Evolutionary conservation across 2,329 filamentous ascomycete species (phyloP), one percentile per base, ranked within the genome.

Genomic region (Pseudopithomyces chartarum): DNA sequence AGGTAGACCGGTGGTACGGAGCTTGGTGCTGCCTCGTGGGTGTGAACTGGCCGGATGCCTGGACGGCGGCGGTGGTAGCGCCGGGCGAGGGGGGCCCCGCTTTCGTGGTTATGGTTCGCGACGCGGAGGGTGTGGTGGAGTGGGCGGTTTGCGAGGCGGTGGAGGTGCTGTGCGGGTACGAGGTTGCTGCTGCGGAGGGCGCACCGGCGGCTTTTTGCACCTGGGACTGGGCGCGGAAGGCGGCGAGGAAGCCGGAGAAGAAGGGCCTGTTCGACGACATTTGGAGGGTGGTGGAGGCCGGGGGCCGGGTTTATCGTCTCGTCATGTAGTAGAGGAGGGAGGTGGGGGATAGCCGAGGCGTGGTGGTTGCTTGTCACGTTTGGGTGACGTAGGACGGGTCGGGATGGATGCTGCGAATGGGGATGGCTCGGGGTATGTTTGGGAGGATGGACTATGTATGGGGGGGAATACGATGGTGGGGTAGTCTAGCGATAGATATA

Each of bases 241-340:
- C 85, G 46, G 87, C 84, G 59, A 89, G 82, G 77, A 89, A 88
- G 78, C 86, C 86, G 63, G 85, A 82, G 66, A 90, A 81, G 77
- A 89, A 89, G 46, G 82, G 86, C 56, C 86, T 78, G 77, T 89
- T 88, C 61, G 84, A 87, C 2, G 85, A 83, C 86, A 88, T 88
- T 65, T 57, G 79, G 56, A 56, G 59, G 58, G 39, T 53, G 66
- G 53, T 57, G 54, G 57, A 65, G 52, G 33, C 61, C 55, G 60
- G 61, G 45, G 52, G 55, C 44, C 46, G 52, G 38, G 36, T 12
- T 51, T 52, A 48, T 44, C 22, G 52, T 19, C 32, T 36, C 39
- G 44, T 40, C 60, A 63, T 63, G 52, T 46, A 60, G 44, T 22
- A 32, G 26, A 23, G 48, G 22, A 42, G 26, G 12, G 38, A 17